A percentile compares a stretch with the other conserved stretches of the same genome.
These are phyloP conservation scores for Tetradesmus obliquus DNA, from an alignment of 139 green algal genomes.

Conservation along the genomic window DNA sequence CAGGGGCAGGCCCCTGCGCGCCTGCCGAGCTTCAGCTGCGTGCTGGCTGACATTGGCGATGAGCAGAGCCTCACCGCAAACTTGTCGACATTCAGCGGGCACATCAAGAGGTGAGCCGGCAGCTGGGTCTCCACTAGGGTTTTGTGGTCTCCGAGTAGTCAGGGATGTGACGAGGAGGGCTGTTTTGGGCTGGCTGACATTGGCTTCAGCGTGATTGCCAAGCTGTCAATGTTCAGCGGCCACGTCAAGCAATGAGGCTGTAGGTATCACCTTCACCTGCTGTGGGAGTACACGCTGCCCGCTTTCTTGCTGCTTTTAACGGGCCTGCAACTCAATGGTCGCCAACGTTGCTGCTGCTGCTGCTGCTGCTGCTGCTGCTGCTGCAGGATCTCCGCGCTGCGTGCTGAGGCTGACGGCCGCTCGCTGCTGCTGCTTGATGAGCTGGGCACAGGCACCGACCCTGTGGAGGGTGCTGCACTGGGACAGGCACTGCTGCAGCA, in stretches of 20 bases:
- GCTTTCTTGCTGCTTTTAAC: not conserved
- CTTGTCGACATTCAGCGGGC: conserved; percentile 95
- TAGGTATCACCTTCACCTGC: not conserved
- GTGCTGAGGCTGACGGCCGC: conserved; percentile 74
- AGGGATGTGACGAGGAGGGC: too few species aligned
- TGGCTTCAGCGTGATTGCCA: too few species aligned
- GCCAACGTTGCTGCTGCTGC: not conserved
- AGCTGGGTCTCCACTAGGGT: too few species aligned
- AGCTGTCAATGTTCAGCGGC: too few species aligned
- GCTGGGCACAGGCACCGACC: conserved; percentile 96
- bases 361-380: conserved; percentile 4
- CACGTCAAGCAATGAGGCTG: too few species aligned
- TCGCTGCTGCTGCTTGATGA: conserved; percentile 97
- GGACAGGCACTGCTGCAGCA: conserved; percentile 82
- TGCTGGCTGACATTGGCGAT: conserved; percentile 94
- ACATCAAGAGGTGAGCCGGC: conserved; percentile 64
- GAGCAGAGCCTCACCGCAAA: conserved; percentile 82
- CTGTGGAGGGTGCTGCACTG: conserved; percentile 91
- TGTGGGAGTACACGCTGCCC: not conserved
- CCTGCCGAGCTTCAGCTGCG: conserved; percentile 74
- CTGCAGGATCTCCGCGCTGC: conserved; percentile 62
- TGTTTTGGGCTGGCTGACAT: too few species aligned
- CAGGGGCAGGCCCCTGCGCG: too few species aligned
- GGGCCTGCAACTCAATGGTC: not conserved
- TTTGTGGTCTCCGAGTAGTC: too few species aligned